Evolutionary conservation across 371 early-diverging fungal species (phyloP), one percentile per base, ranked within the genome.

Genomic region (Mortierella polycephala): DNA sequence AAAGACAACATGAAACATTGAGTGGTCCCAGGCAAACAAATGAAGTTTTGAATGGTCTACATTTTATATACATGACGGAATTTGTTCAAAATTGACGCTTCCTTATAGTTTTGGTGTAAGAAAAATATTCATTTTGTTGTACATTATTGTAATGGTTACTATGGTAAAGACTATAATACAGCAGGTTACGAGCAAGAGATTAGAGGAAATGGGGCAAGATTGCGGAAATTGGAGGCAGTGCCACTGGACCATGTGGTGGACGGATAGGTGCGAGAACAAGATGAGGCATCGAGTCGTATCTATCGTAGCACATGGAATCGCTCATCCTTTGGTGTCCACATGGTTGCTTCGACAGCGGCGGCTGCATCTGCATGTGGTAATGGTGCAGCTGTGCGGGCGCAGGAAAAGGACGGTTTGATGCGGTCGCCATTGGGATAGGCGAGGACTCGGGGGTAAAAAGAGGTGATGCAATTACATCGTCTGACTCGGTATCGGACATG

Each of bases 371-470:
- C 20, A 54, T 21, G 14, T 67, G 41, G 37, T 21, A 10, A 44
- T 18, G 57, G 42, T 49, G 51, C 52, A 54, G 21, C 45, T 57
- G 70, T 16, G 54, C 11, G 12, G 30, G 55, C n/a, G 56, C 7
- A 30, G 40, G 61, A 41, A 5, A 23, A 40, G 13, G 49, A 21
- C 18, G 41, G 49, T 21, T 10, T 41, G 20, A 14, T 46, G 50
- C 10, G 30, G 53, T 16, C 44, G 57, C 13, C 50, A 60, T 61
- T 12, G 79, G 79, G 11, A 59, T 63, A 30, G 79, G 79, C 11
- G 79, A 77, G n/a, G 72, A 59, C 66, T 79, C 79, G 30, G 79
- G 79, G 0, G 79, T 79, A 51, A 79, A 79, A 16, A 79, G 69
- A 7, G 79, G 79, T 55, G 79, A 72, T 1, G 60, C 12, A 30